A percentile compares a stretch with the other conserved stretches of the same genome.
phyloP scores from a whole-genome alignment of 2,329 filamentous ascomycete species.

The Aureobasidium leucospermi region DNA sequence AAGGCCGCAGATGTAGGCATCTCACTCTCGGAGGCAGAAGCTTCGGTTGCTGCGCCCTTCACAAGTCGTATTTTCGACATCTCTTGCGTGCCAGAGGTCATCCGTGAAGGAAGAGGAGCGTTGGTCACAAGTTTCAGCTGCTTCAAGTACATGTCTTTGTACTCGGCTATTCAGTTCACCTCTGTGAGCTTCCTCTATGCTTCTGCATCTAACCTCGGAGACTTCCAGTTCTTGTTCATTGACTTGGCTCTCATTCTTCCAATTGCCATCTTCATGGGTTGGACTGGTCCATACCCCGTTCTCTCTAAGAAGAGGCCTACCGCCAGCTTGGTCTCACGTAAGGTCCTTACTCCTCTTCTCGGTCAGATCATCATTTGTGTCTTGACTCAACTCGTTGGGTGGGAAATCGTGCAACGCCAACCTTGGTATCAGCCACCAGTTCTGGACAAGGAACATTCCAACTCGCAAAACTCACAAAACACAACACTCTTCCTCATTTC shows the following conservation, averaged over 20 bases:
- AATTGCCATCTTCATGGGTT: slow-evolving; percentile 98
- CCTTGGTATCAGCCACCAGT: slow-evolving; percentile 81
- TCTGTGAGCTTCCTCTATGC: slow-evolving; percentile 95
- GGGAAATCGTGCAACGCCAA: slow-evolving; percentile 67
- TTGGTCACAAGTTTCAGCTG: slow-evolving; percentile 98
- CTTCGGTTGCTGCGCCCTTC: slow-evolving; percentile 95
- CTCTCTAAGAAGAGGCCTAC: slow-evolving; percentile 82
- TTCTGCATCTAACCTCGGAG: slow-evolving; percentile 85
- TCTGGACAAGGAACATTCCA: slow-evolving; percentile 69
- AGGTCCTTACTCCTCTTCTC: slow-evolving; percentile 81
- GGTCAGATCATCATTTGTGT: slow-evolving; percentile 83
- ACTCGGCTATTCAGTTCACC: slow-evolving; percentile 98
- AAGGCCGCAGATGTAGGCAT: slow-evolving; percentile 98
- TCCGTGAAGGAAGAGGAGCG: slow-evolving; percentile 84
- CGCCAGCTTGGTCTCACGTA: slow-evolving; percentile 83
- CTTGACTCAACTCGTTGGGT: slow-evolving; percentile 65
- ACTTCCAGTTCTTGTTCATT: slow-evolving; percentile 97
- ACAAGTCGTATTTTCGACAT: slow-evolving; percentile 95
- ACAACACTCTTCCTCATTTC: slow-evolving; percentile 83
- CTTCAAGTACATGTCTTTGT: slow-evolving; percentile 99
- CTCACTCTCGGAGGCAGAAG: slow-evolving; percentile 92
- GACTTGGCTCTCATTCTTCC: slow-evolving; percentile 87
- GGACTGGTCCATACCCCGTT: slow-evolving; percentile 74
- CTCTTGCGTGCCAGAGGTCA: slow-evolving; percentile 86
- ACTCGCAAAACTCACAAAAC: slow-evolving; percentile 88